Conservation (phyloP, 2,329 filamentous ascomycete species). For the Dissoconium aciculare region DNA sequence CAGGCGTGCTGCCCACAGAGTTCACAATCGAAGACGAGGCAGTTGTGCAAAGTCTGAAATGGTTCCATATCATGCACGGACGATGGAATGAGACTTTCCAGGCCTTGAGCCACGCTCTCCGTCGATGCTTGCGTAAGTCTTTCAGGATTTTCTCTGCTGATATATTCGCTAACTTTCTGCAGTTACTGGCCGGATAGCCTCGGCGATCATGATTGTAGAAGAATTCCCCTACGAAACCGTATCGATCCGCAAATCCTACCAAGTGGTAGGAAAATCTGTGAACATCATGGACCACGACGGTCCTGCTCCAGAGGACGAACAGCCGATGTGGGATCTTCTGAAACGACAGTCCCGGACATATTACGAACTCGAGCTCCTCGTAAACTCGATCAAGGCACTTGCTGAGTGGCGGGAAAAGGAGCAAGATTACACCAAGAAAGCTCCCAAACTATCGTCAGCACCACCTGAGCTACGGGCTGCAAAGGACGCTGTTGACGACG, state of each 20-base stretch:
- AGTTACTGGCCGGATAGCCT: slow-evolving; percentile 37
- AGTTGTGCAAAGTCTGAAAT: slow-evolving; percentile 68
- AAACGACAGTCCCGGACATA: slow-evolving; percentile 23
- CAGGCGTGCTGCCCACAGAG: slow-evolving; percentile 50
- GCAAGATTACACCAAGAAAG: slow-evolving; percentile 20
- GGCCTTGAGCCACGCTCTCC: slow-evolving; percentile 59
- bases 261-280: slow-evolving; percentile 27
- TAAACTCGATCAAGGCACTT: slow-evolving; percentile 30
- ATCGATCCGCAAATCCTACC: slow-evolving; percentile 27
- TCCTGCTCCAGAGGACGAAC: slow-evolving; percentile 9
- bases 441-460: slow-evolving; percentile 11
- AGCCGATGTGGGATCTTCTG: slow-evolving; percentile 12
- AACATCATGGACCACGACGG: slow-evolving; percentile 23
- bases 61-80: slow-evolving; percentile 62
- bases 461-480: slow-evolving; percentile 23
- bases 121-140: slow-evolving; percentile 65
- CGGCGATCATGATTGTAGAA: slow-evolving; percentile 39
- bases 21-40: slow-evolving; percentile 48
- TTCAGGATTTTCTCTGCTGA: not conserved
- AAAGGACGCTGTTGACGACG: slow-evolving; percentile 26
- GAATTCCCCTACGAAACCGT: slow-evolving; percentile 37
- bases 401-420: slow-evolving; percentile 30
- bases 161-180: slow-evolving; percentile 10
- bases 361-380: slow-evolving; percentile 30
- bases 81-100: slow-evolving; percentile 57